These are phyloP conservation scores for Cryptosporidium canis DNA, from an alignment of 169 alveolate species.

Conservation along the genomic window DNA sequence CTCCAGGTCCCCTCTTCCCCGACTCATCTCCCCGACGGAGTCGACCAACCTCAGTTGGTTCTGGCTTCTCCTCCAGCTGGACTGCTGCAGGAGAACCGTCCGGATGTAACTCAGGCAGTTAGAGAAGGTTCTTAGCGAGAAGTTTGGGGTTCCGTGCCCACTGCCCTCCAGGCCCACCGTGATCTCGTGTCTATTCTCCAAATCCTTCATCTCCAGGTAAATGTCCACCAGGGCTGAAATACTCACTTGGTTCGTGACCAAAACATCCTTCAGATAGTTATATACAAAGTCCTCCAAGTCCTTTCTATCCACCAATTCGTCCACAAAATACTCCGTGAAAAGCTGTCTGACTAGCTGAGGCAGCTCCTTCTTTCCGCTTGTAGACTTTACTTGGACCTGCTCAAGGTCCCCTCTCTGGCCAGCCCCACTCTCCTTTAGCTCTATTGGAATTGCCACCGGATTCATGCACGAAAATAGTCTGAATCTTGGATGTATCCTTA, in stretches of 20 bases:
- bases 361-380: slow-evolving; percentile 95
- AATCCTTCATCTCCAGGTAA: slow-evolving; percentile 17
- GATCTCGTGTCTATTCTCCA: slow-evolving; percentile 14
- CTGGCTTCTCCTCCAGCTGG: slow-evolving; percentile 30
- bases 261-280: slow-evolving; percentile 51
- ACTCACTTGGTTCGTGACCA: slow-evolving; percentile 43
- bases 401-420: slow-evolving; percentile 77
- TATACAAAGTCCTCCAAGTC: slow-evolving; percentile 71
- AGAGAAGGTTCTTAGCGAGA: slow-evolving; percentile 71
- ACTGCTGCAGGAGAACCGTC: not conserved
- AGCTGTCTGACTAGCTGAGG: slow-evolving; percentile 92
- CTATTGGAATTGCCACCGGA: slow-evolving; percentile 91
- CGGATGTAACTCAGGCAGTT: slow-evolving; percentile 35
- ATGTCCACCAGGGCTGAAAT: slow-evolving; percentile 9
- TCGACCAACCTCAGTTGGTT: not conserved
- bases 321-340: slow-evolving; percentile 95
- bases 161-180: slow-evolving; percentile 63
- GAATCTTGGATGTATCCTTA: slow-evolving; percentile 92
- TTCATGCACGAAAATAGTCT: slow-evolving; percentile 98
- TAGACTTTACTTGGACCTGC: slow-evolving; percentile 88
- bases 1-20: not conserved
- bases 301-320: slow-evolving; percentile 83
- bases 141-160: slow-evolving; percentile 70
- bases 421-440: slow-evolving; percentile 72
- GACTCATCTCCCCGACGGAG: not conserved